These are phyloP conservation scores for Fusarium cicatricum DNA, from an alignment of 2,329 filamentous ascomycete species.

Conservation along the genomic window DNA sequence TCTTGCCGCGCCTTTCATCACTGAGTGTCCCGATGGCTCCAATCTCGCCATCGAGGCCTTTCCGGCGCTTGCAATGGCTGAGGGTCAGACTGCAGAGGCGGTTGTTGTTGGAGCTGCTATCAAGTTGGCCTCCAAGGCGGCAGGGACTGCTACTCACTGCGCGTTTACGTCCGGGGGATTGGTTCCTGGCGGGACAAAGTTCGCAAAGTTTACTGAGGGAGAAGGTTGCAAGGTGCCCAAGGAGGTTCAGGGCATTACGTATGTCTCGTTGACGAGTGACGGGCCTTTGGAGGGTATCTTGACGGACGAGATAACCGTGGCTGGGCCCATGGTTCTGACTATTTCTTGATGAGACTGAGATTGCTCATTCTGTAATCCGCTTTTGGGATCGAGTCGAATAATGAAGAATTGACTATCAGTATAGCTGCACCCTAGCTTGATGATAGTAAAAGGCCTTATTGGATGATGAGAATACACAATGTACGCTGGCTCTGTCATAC, in stretches of 20 bases:
- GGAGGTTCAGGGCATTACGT: slow-evolving; percentile 69
- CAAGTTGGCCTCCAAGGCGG: slow-evolving; percentile 58
- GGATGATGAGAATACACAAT: too few relatives aligned
- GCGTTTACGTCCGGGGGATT: slow-evolving; percentile 71
- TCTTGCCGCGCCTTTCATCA: slow-evolving; percentile 76
- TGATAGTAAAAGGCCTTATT: too few relatives aligned
- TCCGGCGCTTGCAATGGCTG: slow-evolving; percentile 63
- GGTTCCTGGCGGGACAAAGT: slow-evolving; percentile 65
- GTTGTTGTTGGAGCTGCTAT: slow-evolving; percentile 44
- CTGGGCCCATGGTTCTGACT: slow-evolving; percentile 68
- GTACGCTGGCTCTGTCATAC: too few relatives aligned
- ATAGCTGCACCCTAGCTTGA: too few relatives aligned
- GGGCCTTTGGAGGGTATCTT: slow-evolving; percentile 60
- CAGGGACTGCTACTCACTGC: slow-evolving; percentile 64
- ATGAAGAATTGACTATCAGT: too few relatives aligned
- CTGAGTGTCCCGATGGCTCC: slow-evolving; percentile 72
- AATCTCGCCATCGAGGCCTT: slow-evolving; percentile 67
- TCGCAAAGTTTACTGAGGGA: slow-evolving; percentile 61
- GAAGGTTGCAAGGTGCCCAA: slow-evolving; percentile 68
- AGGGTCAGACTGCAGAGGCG: slow-evolving; percentile 51
- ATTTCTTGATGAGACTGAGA: slow-evolving; percentile 46
- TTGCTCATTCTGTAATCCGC: too few relatives aligned
- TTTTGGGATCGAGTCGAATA: too few relatives aligned
- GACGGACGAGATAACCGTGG: slow-evolving; percentile 70
- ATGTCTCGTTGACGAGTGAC: slow-evolving; percentile 69